These are phyloP conservation scores for Aureobasidium subglaciale DNA, from an alignment of 2,329 filamentous ascomycete species.

Conservation along the genomic window DNA sequence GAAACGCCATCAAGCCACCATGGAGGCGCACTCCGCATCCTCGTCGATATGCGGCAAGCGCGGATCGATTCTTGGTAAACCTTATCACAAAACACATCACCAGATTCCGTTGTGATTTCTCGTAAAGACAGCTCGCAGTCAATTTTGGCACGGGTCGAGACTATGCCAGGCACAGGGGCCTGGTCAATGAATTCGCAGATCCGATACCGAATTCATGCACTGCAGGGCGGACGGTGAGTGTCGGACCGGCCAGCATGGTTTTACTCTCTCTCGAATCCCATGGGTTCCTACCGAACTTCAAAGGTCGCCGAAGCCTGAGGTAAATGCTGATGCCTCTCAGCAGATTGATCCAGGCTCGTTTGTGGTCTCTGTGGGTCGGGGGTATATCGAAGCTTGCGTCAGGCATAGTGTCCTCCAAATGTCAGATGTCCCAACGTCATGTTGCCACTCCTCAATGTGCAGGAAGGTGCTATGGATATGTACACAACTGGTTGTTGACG, in stretches of 20 bases:
- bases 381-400: not conserved
- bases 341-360: not conserved
- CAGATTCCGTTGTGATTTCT: too few relatives aligned
- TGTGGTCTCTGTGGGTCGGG: not conserved
- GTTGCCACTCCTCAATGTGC: not conserved
- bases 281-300: too few relatives aligned
- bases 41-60: not conserved
- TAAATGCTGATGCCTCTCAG: not conserved
- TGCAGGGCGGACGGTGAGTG: not conserved
- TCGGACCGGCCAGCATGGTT: not conserved
- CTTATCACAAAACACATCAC: too few relatives aligned
- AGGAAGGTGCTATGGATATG: not conserved
- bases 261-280: too few relatives aligned
- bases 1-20: not conserved
- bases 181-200: too few relatives aligned
- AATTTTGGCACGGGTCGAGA: too few relatives aligned
- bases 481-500: not conserved
- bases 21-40: not conserved
- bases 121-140: too few relatives aligned
- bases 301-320: too few relatives aligned
- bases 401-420: too few relatives aligned
- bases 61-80: not conserved
- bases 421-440: too few relatives aligned
- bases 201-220: not conserved
- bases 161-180: too few relatives aligned